phyloP scores from a whole-genome alignment of 2,329 filamentous ascomycete species.

The Chalara sp. region DNA sequence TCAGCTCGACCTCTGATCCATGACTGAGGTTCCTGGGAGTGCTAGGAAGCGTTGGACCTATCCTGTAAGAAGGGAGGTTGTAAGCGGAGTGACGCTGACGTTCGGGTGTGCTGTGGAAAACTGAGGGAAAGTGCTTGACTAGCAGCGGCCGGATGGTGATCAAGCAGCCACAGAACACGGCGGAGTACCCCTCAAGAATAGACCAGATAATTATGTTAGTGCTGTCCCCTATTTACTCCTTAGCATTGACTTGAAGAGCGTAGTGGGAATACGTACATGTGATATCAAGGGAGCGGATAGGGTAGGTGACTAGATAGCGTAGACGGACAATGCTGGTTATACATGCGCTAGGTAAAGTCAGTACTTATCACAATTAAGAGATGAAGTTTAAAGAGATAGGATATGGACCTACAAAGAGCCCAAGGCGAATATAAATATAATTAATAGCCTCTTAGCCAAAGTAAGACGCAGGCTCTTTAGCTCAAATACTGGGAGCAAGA shows the following conservation, averaged over 20 bases:
- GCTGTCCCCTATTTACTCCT: conserved; percentile 17
- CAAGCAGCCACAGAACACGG: conserved; percentile 37
- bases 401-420: conserved; percentile 51
- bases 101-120: background rate
- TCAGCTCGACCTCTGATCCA: background rate
- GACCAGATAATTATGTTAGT: conserved; percentile 29
- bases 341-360: conserved; percentile 40
- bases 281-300: conserved; percentile 10
- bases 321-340: conserved; percentile 40
- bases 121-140: conserved; percentile 5
- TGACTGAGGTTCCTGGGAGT: background rate
- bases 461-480: conserved; percentile 56
- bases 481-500: conserved; percentile 60
- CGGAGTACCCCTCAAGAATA: conserved; percentile 26
- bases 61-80: background rate
- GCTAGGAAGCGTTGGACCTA: background rate
- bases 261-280: conserved; percentile 12
- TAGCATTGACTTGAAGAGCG: conserved; percentile 4
- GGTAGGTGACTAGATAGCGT: conserved; percentile 45
- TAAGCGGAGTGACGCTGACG: background rate
- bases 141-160: conserved; percentile 33
- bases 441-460: conserved; percentile 57
- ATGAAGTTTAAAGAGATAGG: background rate
- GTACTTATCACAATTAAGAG: conserved; percentile 29
- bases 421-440: conserved; percentile 60